These are phyloP conservation scores for Echinochloa phyllopogon DNA, from an alignment of 176 grass and related monocot genomes.

Conservation along the genomic window DNA sequence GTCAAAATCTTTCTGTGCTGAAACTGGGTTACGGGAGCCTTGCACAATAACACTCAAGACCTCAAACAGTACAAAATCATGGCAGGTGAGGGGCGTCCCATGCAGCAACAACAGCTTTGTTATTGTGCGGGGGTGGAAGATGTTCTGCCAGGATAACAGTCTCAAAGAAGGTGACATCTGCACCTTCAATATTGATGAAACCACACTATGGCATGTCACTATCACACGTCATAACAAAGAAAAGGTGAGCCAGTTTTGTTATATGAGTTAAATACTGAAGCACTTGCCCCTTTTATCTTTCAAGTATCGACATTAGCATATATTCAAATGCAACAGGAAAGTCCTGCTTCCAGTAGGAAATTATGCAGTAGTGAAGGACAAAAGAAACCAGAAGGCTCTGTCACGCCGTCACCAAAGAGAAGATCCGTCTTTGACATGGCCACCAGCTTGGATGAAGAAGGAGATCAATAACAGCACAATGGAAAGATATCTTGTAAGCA, in stretches of 20 bases:
- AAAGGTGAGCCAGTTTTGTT: background rate
- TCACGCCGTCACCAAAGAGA: background rate
- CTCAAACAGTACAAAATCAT: background rate
- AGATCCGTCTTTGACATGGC: background rate
- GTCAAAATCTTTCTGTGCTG: background rate
- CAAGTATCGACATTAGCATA: background rate
- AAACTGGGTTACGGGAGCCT: background rate
- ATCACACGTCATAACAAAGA: background rate
- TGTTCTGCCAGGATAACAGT: constrained; percentile 18
- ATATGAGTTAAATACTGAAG: background rate
- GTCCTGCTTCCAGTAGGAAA: background rate
- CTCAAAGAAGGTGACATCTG: constrained; percentile 29
- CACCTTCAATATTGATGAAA: constrained; percentile 15
- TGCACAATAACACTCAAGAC: background rate
- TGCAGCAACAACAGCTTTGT: background rate
- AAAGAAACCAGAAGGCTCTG: background rate
- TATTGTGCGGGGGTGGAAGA: background rate
- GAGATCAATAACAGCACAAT: background rate
- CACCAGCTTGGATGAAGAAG: constrained; percentile 23
- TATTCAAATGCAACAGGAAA: background rate
- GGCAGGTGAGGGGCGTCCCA: background rate
- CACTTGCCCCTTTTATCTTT: background rate
- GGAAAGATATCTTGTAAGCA: background rate
- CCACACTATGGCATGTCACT: constrained; percentile 10
- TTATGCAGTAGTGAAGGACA: background rate